These are phyloP conservation scores for Sphagnum tenellum DNA, from an alignment of 225 moss, liverwort and hornwort genomes.

Conservation along the genomic window DNA sequence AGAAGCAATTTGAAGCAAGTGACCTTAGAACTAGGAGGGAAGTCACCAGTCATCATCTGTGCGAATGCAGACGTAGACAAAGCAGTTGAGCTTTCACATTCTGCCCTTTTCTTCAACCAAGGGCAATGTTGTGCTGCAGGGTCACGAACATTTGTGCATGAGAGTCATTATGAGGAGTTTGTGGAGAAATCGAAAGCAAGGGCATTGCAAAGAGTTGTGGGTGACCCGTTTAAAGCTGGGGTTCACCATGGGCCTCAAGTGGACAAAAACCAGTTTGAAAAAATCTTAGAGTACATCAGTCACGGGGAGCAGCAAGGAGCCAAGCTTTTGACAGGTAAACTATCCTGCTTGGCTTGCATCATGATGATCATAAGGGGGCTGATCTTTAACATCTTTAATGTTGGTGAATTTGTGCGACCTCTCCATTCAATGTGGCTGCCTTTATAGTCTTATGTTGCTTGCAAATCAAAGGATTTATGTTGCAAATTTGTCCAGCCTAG, in stretches of 20 bases:
- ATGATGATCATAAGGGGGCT: too few relatives aligned
- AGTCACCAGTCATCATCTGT: conserved; percentile 86
- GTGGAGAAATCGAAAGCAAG: conserved; percentile 73
- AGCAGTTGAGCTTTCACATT: conserved; percentile 72
- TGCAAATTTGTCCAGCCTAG: too few relatives aligned
- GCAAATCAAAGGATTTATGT: too few relatives aligned
- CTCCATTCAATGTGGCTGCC: too few relatives aligned
- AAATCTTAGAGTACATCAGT: conserved; percentile 56
- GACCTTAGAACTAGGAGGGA: conserved; percentile 81
- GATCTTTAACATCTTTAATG: too few relatives aligned
- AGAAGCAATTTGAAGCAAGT: conserved; percentile 81
- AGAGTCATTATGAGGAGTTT: conserved; percentile 84
- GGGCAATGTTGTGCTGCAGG: conserved; percentile 88
- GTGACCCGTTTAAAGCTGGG: conserved; percentile 69
- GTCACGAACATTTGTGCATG: conserved; percentile 85
- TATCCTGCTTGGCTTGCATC: not conserved
- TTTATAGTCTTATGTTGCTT: too few relatives aligned
- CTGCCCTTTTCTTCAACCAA: conserved; percentile 89
- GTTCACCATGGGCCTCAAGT: conserved; percentile 90
- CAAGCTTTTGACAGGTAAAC: conserved; percentile 47
- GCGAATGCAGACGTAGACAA: conserved; percentile 66
- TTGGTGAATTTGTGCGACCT: too few relatives aligned
- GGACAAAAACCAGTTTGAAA: conserved; percentile 60
- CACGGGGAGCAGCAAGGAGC: conserved; percentile 64
- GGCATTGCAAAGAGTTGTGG: conserved; percentile 67